Percentiles rank a stretch among this genome's conserved stretches.
Conservation (phyloP, 2,329 filamentous ascomycete species). For the Fusarium secorum region DNA sequence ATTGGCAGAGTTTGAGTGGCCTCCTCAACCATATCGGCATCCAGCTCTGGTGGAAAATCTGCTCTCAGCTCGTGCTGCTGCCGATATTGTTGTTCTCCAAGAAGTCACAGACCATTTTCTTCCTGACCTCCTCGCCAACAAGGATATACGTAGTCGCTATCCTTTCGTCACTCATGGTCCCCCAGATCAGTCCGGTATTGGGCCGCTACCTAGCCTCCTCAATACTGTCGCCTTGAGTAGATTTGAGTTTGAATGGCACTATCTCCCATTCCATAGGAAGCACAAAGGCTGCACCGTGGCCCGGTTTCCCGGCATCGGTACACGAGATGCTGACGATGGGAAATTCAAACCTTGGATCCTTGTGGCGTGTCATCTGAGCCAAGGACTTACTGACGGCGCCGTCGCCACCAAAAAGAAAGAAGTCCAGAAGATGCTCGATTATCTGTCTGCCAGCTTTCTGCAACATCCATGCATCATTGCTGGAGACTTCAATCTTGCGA, state of each 20-base stretch:
- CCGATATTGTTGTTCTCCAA: slow-evolving; percentile 64
- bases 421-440: slow-evolving; percentile 57
- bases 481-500: slow-evolving; percentile 71
- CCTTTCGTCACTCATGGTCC: slow-evolving; percentile 66
- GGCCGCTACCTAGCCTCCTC: slow-evolving; percentile 65
- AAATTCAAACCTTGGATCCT: slow-evolving; percentile 55
- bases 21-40: slow-evolving; percentile 53
- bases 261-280: slow-evolving; percentile 59
- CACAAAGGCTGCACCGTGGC: slow-evolving; percentile 67
- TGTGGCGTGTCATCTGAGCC: slow-evolving; percentile 67
- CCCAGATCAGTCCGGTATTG: slow-evolving; percentile 58
- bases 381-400: slow-evolving; percentile 66
- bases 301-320: slow-evolving; percentile 46
- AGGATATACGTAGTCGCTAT: slow-evolving; percentile 57
- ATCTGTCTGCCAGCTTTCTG: slow-evolving; percentile 54
- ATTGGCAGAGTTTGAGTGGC: slow-evolving; percentile 59
- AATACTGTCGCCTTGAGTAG: slow-evolving; percentile 69
- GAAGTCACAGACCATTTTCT: slow-evolving; percentile 73
- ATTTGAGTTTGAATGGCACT: slow-evolving; percentile 62
- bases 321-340: neutral
- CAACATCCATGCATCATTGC: slow-evolving; percentile 63
- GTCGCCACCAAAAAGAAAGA: slow-evolving; percentile 65
- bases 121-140: slow-evolving; percentile 58
- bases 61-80: slow-evolving; percentile 50
- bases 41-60: slow-evolving; percentile 55